Conservation (phyloP, 116 monocot genomes). For the Dioscorea cayenensis region DNA sequence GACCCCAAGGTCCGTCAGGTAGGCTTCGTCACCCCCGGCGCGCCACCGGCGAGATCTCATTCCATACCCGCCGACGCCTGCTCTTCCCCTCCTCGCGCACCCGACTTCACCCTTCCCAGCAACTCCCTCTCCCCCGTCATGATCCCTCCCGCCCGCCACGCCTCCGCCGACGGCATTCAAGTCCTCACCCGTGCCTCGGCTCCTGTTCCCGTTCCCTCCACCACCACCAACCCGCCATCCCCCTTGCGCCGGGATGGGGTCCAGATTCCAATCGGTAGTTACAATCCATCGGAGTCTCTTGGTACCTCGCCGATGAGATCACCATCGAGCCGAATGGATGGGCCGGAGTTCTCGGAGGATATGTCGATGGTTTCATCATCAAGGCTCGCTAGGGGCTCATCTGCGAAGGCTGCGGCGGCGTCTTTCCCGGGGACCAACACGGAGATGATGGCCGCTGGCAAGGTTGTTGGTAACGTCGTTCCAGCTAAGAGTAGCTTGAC, state of each 20-base stretch:
- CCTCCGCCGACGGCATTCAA: conserved; percentile 18
- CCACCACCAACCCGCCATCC: conserved; percentile 18
- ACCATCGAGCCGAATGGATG: conserved; percentile 40
- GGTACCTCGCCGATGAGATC: conserved; percentile 36
- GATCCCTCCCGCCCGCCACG: conserved; percentile 77
- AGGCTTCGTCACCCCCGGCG: conserved; percentile 62
- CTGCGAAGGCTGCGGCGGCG: conserved; percentile 19
- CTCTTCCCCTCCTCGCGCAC: conserved; percentile 16
- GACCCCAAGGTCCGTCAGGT: conserved; percentile 94
- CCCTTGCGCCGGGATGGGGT: conserved; percentile 10
- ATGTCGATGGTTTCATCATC: conserved; percentile 9
- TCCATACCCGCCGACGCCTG: conserved; percentile 14
- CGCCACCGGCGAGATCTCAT: conserved; percentile 21
- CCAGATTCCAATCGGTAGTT: conserved; percentile 31
- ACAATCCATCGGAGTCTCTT: conserved; percentile 46
- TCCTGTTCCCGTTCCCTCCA: conserved; percentile 15
- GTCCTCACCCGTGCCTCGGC: conserved; percentile 10
- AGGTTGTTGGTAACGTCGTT: conserved; percentile 3
- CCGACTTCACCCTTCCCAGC: conserved; percentile 16
- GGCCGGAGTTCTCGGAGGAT: conserved; percentile 48
- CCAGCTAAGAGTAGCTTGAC: conserved; percentile 33
- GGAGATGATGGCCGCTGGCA: conserved; percentile 37
- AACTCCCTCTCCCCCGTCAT: conserved; percentile 83
- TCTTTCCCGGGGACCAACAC: conserved; percentile 31
- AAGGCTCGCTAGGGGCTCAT: conserved; percentile 13